These are phyloP conservation scores for Aspergillus avenaceus DNA, from an alignment of 495 filamentous ascomycete species.

Conservation along the genomic window DNA sequence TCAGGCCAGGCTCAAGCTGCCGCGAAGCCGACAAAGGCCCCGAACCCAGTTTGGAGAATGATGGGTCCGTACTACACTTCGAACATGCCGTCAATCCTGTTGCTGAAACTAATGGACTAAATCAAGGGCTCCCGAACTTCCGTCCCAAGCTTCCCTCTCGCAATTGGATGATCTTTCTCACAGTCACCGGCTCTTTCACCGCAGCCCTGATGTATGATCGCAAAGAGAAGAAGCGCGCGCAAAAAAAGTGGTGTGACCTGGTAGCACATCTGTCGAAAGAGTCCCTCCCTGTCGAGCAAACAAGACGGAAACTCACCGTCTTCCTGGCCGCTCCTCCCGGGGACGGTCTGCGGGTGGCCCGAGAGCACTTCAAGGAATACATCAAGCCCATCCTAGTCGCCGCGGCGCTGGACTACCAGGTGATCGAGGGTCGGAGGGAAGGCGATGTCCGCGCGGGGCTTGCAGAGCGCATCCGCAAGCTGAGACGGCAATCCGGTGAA, in stretches of 20 bases:
- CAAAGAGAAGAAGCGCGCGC: conserved; percentile 74
- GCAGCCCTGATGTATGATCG: conserved; percentile 84
- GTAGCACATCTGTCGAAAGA: conserved; percentile 86
- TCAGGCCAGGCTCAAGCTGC: conserved; percentile 34
- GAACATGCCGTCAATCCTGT: neutral
- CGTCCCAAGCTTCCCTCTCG: conserved; percentile 85
- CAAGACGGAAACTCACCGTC: conserved; percentile 83
- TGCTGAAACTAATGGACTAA: neutral
- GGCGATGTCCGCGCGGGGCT: conserved; percentile 80
- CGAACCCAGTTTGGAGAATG: conserved; percentile 69
- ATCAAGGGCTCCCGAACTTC: conserved; percentile 65
- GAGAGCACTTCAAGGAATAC: conserved; percentile 94
- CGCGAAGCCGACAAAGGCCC: conserved; percentile 24
- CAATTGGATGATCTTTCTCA: conserved; percentile 95
- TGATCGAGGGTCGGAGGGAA: conserved; percentile 83
- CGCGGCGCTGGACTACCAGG: conserved; percentile 89
- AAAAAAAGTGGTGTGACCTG: conserved; percentile 79
- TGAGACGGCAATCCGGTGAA: conserved; percentile 54
- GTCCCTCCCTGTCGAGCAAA: conserved; percentile 60
- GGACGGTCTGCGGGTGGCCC: conserved; percentile 73
- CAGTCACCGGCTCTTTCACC: conserved; percentile 71
- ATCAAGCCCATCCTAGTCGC: conserved; percentile 90
- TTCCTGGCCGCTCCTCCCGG: conserved; percentile 81
- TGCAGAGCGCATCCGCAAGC: conserved; percentile 74
- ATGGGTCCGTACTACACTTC: conserved; percentile 48